phyloP scores from a whole-genome alignment of 139 green algal species.

The Coelastrella sp. region DNA sequence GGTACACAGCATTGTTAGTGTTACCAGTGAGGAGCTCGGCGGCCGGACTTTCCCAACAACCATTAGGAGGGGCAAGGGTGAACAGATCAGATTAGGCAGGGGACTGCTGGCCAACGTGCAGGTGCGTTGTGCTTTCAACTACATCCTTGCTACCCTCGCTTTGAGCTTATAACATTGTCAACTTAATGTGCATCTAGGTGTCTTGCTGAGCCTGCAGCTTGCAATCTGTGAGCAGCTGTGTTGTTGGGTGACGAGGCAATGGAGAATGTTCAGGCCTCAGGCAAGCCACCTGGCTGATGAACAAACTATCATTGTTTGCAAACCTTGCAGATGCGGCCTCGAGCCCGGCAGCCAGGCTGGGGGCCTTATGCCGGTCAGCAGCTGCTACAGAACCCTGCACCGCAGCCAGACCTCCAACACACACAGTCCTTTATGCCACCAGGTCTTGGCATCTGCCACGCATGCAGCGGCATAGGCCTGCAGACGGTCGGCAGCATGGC shows the following conservation, averaged over 20 bases:
- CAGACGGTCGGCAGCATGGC: not conserved
- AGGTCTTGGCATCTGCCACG: not conserved
- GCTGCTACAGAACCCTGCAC: conserved; percentile 16
- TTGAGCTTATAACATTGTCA: not conserved
- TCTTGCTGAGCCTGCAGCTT: too few species aligned
- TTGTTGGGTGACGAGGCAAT: too few species aligned
- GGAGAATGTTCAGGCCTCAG: too few species aligned
- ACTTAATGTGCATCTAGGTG: too few species aligned
- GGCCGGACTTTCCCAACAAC: conserved; percentile 56
- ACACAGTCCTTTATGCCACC: not conserved
- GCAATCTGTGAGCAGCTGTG: too few species aligned
- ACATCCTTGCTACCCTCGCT: not conserved
- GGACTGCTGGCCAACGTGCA: conserved; percentile 33
- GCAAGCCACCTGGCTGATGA: too few species aligned
- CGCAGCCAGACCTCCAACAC: not conserved
- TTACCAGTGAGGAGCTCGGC: conserved; percentile 44
- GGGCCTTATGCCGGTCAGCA: not conserved
- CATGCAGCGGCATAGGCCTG: not conserved
- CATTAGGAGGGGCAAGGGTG: conserved; percentile 59
- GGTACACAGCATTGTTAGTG: conserved; percentile 56
- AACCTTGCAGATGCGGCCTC: conserved; percentile 13
- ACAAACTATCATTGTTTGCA: too few species aligned
- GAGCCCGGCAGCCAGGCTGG: not conserved
- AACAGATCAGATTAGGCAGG: conserved; percentile 50
- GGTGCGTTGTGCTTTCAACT: not conserved